These are phyloP conservation scores for Xylaria telfairii DNA, from an alignment of 495 filamentous ascomycete genomes.

Conservation along the genomic window DNA sequence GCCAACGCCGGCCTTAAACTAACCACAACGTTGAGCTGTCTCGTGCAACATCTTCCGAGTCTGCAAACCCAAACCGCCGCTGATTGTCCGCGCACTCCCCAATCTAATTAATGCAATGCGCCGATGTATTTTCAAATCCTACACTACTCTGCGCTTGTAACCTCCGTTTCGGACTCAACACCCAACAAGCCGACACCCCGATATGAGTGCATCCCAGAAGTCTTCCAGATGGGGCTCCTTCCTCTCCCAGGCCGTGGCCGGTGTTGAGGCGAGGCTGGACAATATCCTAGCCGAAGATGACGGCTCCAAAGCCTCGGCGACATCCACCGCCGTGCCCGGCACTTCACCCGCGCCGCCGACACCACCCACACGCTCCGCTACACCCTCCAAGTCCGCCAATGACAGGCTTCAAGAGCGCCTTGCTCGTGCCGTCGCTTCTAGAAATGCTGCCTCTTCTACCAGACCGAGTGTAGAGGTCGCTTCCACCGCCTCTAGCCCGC, in stretches of 20 bases:
- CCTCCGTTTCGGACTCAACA: constrained; percentile 11
- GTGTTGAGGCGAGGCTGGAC: constrained; percentile 91
- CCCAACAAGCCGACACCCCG: constrained; percentile 19
- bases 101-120: constrained; percentile 34
- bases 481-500: constrained; percentile 33
- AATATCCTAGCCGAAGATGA: constrained; percentile 84
- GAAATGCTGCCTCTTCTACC: constrained; percentile 37
- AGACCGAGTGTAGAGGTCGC: constrained; percentile 31
- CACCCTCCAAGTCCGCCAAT: constrained; percentile 61
- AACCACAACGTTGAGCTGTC: constrained; percentile 17
- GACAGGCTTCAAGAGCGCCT: constrained; percentile 86
- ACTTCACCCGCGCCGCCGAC: constrained; percentile 16
- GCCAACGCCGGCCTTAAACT: not conserved
- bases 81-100: not conserved
- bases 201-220: constrained; percentile 50
- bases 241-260: constrained; percentile 88
- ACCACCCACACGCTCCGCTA: constrained; percentile 33
- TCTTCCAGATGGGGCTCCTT: constrained; percentile 79
- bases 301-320: constrained; percentile 37
- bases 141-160: constrained; percentile 8
- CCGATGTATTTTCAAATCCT: constrained; percentile 28
- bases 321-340: constrained; percentile 32
- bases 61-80: not conserved
- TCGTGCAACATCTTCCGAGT: constrained; percentile 12
- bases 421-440: constrained; percentile 65